A percentile compares a stretch with the other conserved stretches of the same genome.
Conservation (phyloP, 176 grass and related monocot species). For the Poa pratensis region DNA sequence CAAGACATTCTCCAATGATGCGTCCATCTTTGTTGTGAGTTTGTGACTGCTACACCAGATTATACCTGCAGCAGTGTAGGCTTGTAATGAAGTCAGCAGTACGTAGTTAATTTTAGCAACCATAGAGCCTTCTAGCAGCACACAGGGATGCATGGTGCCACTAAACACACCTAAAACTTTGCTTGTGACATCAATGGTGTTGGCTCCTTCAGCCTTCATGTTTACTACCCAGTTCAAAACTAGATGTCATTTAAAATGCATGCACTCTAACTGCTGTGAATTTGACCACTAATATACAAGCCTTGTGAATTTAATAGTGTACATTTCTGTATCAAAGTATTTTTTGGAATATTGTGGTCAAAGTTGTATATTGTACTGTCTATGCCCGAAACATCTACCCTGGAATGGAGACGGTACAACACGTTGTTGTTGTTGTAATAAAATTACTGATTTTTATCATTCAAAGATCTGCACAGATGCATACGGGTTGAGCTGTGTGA, state of each 20-base stretch:
- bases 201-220: conserved; percentile 11
- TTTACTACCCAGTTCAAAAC: conserved; percentile 14
- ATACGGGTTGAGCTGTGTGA: conserved; percentile 1
- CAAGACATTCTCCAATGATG: conserved; percentile 1
- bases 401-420: not conserved
- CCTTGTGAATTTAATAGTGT: not conserved
- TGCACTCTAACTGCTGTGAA: not conserved
- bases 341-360: conserved; percentile 7
- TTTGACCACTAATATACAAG: not conserved
- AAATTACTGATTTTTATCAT: not conserved
- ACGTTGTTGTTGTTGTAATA: conserved; percentile 9
- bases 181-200: conserved; percentile 16
- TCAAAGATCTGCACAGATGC: not conserved
- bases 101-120: not conserved
- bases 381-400: conserved; percentile 16
- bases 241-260: conserved; percentile 3
- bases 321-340: conserved; percentile 9
- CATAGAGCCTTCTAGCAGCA: not conserved
- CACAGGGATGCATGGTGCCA: not conserved
- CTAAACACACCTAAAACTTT: conserved; percentile 4
- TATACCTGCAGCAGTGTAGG: not conserved
- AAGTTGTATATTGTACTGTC: conserved; percentile 24
- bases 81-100: conserved; percentile 26
- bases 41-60: conserved; percentile 7
- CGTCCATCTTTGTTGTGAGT: conserved; percentile 17